Percentiles rank a stretch among this genome's conserved stretches.
Conservation (phyloP, 768 basidiomycete genomes). For the Hemileccinum impolitum region DNA sequence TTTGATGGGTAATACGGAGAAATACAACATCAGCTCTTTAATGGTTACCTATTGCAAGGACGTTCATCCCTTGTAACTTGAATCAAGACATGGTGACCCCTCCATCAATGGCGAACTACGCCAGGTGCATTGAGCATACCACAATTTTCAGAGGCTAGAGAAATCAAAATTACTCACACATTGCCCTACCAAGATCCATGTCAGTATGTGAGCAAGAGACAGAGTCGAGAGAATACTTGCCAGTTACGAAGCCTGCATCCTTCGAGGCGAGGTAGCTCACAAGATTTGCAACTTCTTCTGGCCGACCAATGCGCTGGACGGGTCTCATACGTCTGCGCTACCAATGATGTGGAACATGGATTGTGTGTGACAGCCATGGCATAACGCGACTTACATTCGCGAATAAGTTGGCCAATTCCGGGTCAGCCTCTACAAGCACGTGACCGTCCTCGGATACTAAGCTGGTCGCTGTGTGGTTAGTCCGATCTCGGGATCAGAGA, state of each 20-base stretch:
- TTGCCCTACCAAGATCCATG: slow-evolving; percentile 3
- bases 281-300: slow-evolving; percentile 30
- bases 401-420: neutral
- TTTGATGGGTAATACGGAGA: too few relatives aligned
- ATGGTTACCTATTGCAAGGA: neutral
- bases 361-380: neutral
- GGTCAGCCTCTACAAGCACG: neutral
- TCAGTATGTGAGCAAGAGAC: neutral
- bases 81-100: neutral
- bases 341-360: neutral
- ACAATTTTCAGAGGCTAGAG: neutral
- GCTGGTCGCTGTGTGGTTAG: too few relatives aligned
- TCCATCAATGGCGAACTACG: slow-evolving; percentile 8
- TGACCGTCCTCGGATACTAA: too few relatives aligned
- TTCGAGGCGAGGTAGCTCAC: slow-evolving; percentile 35
- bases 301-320: slow-evolving; percentile 21
- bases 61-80: neutral
- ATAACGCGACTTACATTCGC: neutral
- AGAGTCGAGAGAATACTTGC: slow-evolving; percentile 7
- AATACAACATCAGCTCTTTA: neutral
- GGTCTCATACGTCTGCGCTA: neutral
- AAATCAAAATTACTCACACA: slow-evolving; percentile 3
- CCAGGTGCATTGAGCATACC: neutral
- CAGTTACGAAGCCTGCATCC: slow-evolving; percentile 36
- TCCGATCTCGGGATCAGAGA: too few relatives aligned